These are phyloP conservation scores for Coniferiporia weirii DNA, from an alignment of 1,284 basidiomycete genomes.

Conservation along the genomic window DNA sequence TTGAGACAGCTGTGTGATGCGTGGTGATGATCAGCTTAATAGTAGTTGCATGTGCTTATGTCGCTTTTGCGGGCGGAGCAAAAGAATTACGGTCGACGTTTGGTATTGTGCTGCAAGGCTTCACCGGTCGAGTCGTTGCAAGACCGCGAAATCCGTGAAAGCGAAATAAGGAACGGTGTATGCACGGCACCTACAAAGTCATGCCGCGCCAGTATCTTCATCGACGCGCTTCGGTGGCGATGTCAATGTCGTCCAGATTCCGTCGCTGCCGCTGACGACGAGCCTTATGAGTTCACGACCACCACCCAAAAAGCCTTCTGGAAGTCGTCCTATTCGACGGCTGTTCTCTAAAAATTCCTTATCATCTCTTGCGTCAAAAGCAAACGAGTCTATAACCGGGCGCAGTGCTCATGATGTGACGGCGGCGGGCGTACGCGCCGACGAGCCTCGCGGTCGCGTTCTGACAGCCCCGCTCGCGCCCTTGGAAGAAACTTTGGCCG, in stretches of 20 bases:
- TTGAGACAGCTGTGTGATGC: no score
- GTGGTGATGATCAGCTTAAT: no score
- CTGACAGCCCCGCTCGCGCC: not conserved
- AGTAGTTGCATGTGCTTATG: no score
- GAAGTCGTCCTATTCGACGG: conserved; percentile 29
- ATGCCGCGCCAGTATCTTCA: not conserved
- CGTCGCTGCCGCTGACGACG: not conserved
- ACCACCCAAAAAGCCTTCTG: conserved; percentile 28
- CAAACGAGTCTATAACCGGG: conserved; percentile 1
- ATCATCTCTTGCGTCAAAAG: conserved; percentile 17
- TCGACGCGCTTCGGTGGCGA: not conserved
- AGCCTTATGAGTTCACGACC: conserved; percentile 7
- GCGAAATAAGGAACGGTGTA: no score
- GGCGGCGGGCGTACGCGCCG: not conserved
- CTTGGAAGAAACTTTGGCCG: not conserved
- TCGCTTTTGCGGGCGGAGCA: no score
- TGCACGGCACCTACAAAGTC: no score
- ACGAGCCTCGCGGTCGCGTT: not conserved
- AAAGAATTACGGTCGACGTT: no score
- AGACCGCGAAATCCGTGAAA: no score
- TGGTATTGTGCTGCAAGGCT: no score
- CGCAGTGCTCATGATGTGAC: not conserved
- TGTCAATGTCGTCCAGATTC: not conserved
- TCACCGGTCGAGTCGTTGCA: no score
- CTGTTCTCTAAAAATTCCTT: conserved; percentile 33